Base-by-base conservation (phyloP, 2,329 filamentous ascomycete species). In the Talaromyces sp. region DNA sequence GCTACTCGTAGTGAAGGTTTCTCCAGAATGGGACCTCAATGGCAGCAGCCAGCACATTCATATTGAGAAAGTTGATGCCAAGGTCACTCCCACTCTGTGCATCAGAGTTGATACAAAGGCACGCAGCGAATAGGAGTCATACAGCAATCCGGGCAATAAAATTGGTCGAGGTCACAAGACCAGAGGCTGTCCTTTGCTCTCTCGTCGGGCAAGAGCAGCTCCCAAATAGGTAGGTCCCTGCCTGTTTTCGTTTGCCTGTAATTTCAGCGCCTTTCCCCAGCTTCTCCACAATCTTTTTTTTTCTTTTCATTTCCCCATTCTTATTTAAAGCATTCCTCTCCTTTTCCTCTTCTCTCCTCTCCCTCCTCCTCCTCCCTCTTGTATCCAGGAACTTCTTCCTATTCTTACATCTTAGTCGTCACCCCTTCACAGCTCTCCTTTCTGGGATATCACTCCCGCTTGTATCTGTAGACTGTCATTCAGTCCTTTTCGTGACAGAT, bases 91-190 rank as follows among this genome's bases (percentile, higher is more conserved):
- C n/a, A n/a, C n/a, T n/a, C n/a, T n/a, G n/a, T n/a, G n/a, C n/a
- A n/a, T n/a, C n/a, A n/a, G n/a, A n/a, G n/a, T n/a, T n/a, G n/a
- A 39, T 19, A 39, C 36, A 39, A 17, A 39, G 36, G 5, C 19
- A 17, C 28, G 9, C 15, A 7, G 22, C 15, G 13, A 28, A 45
- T 21, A 39, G 36, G 7, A 40, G 37, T 10, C 9, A 40, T 45
- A n/a, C 10, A 13, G 15, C 25, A 46, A 31, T 17, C 8, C 8
- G 25, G n/a, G 43, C 22, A 46, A 25, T 48, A 35, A 48, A 13
- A 48, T 22, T 33, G 28, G 35, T 28, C 21, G 50, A 46, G 53
- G 53, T 55, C 53, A 55, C 53, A 46, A 39, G 40, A 55, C 53
- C 31, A 25, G 19, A 13, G 13, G n/a, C 19, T 21, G 53, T 15